phyloP scores from a whole-genome alignment of 208 protist genomes.

The Porcisia hertigi region DNA sequence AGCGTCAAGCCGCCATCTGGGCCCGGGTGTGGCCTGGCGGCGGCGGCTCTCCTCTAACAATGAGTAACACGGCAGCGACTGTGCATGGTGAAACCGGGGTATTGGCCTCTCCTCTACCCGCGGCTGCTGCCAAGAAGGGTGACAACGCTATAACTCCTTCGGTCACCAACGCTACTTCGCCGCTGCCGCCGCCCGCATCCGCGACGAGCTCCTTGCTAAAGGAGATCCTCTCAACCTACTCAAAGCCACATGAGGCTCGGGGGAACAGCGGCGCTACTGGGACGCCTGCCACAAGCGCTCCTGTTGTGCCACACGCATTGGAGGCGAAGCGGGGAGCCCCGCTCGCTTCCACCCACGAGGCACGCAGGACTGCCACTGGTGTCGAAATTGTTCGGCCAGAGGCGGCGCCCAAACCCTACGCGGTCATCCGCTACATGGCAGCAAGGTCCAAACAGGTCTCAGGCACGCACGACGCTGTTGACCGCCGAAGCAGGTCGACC shows the following conservation, averaged over 20 bases:
- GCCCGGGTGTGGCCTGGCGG: conserved; percentile 28
- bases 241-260: conserved; percentile 31
- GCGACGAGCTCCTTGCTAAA: conserved; percentile 24
- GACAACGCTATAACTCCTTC: neutral
- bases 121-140: neutral
- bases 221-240: conserved; percentile 59
- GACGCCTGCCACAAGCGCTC: neutral
- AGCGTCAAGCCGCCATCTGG: conserved; percentile 29
- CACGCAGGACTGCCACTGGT: conserved; percentile 16
- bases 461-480: neutral
- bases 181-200: conserved; percentile 3
- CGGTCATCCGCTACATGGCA: conserved; percentile 45
- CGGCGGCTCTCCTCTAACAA: neutral
- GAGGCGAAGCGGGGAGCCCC: neutral
- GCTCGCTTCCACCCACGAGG: neutral
- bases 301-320: neutral
- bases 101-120: neutral
- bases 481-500: neutral
- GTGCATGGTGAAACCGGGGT: neutral
- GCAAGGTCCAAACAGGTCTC: conserved; percentile 5
- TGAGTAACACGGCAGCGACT: neutral
- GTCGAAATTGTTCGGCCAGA: conserved; percentile 44
- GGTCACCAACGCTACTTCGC: neutral
- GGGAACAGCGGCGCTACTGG: neutral
- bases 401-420: conserved; percentile 48